phyloP scores from a whole-genome alignment of 805 yeast species.

The Starmerella etchellsii region DNA sequence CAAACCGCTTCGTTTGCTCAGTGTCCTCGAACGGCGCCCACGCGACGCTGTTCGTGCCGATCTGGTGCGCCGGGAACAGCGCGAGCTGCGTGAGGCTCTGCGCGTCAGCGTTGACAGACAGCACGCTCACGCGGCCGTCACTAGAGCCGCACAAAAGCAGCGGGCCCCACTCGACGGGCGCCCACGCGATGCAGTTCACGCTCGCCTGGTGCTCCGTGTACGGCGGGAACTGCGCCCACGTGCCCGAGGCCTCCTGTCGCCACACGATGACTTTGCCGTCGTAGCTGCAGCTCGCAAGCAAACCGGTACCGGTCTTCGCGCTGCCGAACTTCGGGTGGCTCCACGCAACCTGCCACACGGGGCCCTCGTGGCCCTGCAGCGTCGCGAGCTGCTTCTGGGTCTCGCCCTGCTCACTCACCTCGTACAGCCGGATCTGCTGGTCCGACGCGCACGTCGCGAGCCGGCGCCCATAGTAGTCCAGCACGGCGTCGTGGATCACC shows the following conservation, averaged over 20 bases:
- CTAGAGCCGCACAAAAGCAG: constrained; percentile 79
- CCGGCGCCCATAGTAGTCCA: constrained; percentile 92
- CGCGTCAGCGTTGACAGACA: constrained; percentile 78
- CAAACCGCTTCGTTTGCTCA: constrained; percentile 50
- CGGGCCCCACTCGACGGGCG: constrained; percentile 95
- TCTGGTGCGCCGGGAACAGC: constrained; percentile 65
- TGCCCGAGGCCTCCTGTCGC: constrained; percentile 67
- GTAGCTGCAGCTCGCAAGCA: constrained; percentile 86
- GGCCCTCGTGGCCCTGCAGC: constrained; percentile 83
- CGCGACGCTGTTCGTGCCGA: constrained; percentile 87
- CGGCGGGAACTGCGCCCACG: constrained; percentile 79
- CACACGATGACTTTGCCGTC: constrained; percentile 91
- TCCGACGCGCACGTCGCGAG: constrained; percentile 95
- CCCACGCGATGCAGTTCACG: constrained; percentile 91
- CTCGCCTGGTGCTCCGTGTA: constrained; percentile 86
- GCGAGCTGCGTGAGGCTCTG: constrained; percentile 29
- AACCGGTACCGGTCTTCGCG: constrained; percentile 23
- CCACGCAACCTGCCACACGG: constrained; percentile 98
- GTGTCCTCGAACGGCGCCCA: constrained; percentile 55
- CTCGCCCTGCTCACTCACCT: constrained; percentile 59
- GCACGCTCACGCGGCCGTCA: constrained; percentile 82
- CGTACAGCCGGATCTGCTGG: constrained; percentile 87
- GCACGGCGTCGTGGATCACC: constrained; percentile 88
- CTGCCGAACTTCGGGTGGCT: constrained; percentile 98
- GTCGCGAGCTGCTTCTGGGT: constrained; percentile 73